Percentiles rank a stretch among this genome's conserved stretches.
These are phyloP conservation scores for Arabidopsis hybrid DNA, from an alignment of 441 rosid species.

Conservation along the genomic window DNA sequence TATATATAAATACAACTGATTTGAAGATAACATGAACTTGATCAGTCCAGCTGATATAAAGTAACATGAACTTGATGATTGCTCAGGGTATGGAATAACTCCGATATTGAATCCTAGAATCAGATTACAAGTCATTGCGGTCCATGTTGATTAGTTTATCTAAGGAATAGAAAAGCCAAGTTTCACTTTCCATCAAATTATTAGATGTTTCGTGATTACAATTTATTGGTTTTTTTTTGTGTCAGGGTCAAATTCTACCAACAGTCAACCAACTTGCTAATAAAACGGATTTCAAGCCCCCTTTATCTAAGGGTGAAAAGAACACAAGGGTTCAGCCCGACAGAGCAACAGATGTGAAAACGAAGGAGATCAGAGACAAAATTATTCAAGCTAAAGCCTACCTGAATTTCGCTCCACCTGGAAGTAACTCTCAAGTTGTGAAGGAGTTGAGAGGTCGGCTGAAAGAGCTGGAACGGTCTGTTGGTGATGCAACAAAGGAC, in stretches of 20 bases:
- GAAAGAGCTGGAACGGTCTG: constrained; percentile 76
- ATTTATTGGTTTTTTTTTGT: constrained; percentile 40
- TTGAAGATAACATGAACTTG: constrained; percentile 11
- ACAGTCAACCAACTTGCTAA: constrained; percentile 45
- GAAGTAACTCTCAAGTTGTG: constrained; percentile 74
- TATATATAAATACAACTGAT: constrained; percentile 7
- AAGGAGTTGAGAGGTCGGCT: constrained; percentile 76
- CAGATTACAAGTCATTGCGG: neutral
- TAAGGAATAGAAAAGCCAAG: constrained; percentile 10
- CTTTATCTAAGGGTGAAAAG: constrained; percentile 38
- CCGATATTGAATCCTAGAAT: constrained; percentile 13
- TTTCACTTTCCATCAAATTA: constrained; percentile 8
- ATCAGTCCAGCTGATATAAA: neutral
- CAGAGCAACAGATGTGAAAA: constrained; percentile 64
- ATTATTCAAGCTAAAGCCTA: constrained; percentile 81
- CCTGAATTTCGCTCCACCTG: constrained; percentile 71
- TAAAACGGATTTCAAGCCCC: constrained; percentile 42
- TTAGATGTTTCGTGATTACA: neutral
- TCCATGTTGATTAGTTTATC: constrained; percentile 20
- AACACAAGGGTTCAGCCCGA: constrained; percentile 39
- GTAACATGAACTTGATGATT: constrained; percentile 20
- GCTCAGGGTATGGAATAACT: constrained; percentile 16
- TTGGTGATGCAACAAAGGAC: constrained; percentile 69
- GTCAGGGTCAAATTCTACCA: constrained; percentile 51
- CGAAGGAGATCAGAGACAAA: constrained; percentile 79